These are phyloP conservation scores for Geotrichum phurueaensis DNA, from an alignment of 1,139 yeast genomes.

Conservation along the genomic window DNA sequence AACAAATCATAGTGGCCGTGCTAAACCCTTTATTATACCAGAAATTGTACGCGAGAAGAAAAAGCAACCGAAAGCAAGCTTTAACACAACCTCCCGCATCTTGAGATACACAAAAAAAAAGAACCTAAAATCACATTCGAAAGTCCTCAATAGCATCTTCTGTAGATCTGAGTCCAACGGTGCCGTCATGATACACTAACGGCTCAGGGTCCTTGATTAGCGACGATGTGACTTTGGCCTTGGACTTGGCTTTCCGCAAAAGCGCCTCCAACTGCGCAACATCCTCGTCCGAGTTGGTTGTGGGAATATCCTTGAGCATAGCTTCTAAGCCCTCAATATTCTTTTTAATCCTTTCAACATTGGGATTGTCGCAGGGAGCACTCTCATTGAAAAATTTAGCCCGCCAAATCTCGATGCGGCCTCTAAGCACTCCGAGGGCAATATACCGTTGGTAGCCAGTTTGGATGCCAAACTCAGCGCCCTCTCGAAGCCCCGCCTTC, in stretches of 20 bases:
- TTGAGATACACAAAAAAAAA: not conserved
- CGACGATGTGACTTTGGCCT: slow-evolving; percentile 30
- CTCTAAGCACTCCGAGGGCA: slow-evolving; percentile 57
- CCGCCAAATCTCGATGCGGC: slow-evolving; percentile 43
- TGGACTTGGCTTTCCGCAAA: slow-evolving; percentile 31
- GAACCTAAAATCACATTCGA: slow-evolving; percentile 4
- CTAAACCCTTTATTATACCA: no score
- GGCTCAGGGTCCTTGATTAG: slow-evolving; percentile 24
- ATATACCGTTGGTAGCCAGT: slow-evolving; percentile 69
- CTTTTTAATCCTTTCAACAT: slow-evolving; percentile 3
- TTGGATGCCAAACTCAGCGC: slow-evolving; percentile 72
- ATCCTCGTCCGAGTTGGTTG: slow-evolving; percentile 29
- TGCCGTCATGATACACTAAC: slow-evolving; percentile 25
- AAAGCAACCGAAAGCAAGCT: not conserved
- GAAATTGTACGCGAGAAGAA: not conserved
- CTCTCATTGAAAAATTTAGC: not conserved
- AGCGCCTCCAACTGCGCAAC: slow-evolving; percentile 31
- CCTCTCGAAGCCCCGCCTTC: slow-evolving; percentile 58
- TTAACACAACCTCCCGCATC: not conserved
- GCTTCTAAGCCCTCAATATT: slow-evolving; percentile 22
- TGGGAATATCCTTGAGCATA: slow-evolving; percentile 26
- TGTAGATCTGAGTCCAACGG: slow-evolving; percentile 27
- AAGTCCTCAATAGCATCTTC: slow-evolving; percentile 34
- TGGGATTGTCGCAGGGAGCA: not conserved
- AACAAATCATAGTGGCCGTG: no score